A percentile compares a stretch with the other conserved stretches of the same genome.
Evolutionary conservation across 2,329 filamentous ascomycete genomes (phyloP).

Genomic region (Fusarium papillatum): DNA sequence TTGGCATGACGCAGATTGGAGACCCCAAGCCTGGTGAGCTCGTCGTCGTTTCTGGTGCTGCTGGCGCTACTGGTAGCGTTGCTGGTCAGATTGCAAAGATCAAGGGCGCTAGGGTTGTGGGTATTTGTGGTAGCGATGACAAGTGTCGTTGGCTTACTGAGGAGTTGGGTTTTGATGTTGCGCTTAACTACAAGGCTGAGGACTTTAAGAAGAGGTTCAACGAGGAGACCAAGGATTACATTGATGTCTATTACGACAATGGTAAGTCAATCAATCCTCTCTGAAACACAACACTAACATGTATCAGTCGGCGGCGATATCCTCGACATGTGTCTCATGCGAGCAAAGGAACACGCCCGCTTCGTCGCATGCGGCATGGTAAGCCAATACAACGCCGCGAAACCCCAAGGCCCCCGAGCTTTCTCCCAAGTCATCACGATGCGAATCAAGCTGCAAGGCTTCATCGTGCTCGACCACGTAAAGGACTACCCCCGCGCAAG

Average conservation of each 20-base stretch:
- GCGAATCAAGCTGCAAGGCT: conserved; percentile 76
- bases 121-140: conserved; percentile 75
- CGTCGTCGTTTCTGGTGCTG: conserved; percentile 83
- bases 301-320: conserved; percentile 74
- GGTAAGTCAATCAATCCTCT: conserved; percentile 36
- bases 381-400: conserved; percentile 75
- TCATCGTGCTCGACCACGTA: conserved; percentile 80
- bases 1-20: conserved; percentile 78
- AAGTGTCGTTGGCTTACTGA: conserved; percentile 76
- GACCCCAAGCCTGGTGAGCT: conserved; percentile 78
- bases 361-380: conserved; percentile 82
- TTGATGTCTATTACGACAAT: conserved; percentile 82
- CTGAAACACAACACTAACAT: conserved; percentile 10
- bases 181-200: conserved; percentile 77
- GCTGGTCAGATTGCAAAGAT: conserved; percentile 85
- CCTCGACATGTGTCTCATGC: conserved; percentile 73
- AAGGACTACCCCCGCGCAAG: conserved; percentile 70
- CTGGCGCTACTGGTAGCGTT: conserved; percentile 82
- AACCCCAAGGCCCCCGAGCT: conserved; percentile 68
- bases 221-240: conserved; percentile 69
- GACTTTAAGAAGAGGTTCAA: conserved; percentile 73
- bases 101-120: conserved; percentile 73
- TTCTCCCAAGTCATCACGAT: conserved; percentile 67
- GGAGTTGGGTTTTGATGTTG: conserved; percentile 76
- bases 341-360: conserved; percentile 73